These are phyloP conservation scores for Oleoguttula mirabilis DNA, from an alignment of 495 filamentous ascomycete genomes.

Conservation along the genomic window DNA sequence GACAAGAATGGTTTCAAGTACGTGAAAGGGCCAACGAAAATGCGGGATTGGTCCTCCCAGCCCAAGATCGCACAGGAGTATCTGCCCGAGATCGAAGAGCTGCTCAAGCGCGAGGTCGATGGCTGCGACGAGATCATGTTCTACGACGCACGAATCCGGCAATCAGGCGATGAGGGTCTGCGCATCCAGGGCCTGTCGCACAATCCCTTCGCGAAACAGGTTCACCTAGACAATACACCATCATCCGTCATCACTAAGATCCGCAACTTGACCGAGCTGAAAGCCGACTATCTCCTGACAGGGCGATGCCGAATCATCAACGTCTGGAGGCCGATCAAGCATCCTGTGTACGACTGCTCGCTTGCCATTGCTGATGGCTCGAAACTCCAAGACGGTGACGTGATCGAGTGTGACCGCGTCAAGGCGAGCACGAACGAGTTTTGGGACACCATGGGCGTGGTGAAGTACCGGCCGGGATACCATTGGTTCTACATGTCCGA, in stretches of 20 bases:
- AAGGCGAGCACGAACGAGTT: not conserved
- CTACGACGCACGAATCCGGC: conserved; percentile 17
- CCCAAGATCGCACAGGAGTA: conserved; percentile 10
- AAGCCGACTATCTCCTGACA: conserved; percentile 13
- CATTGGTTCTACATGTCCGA: conserved; percentile 18
- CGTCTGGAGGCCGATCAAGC: conserved; percentile 19
- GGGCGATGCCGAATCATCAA: conserved; percentile 19
- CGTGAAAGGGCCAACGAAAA: conserved; percentile 10
- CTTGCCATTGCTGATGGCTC: conserved; percentile 17
- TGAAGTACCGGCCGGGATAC: conserved; percentile 16
- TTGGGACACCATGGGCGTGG: conserved; percentile 19
- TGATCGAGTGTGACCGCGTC: conserved; percentile 17
- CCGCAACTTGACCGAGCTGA: conserved; percentile 11
- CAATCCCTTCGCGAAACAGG: conserved; percentile 19
- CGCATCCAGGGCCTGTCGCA: conserved; percentile 14
- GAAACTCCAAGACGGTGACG: conserved; percentile 11
- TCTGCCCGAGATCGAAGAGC: conserved; percentile 13
- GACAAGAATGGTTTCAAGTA: conserved; percentile 20
- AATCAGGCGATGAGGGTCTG: conserved; percentile 11
- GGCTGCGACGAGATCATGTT: conserved; percentile 19
- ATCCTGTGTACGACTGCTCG: conserved; percentile 18
- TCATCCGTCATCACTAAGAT: conserved; percentile 15
- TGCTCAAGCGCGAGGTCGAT: conserved; percentile 13
- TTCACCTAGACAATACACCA: conserved; percentile 18
- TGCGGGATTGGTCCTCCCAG: conserved; percentile 13